Evolutionary conservation across 805 yeast species (phyloP), one percentile per base, ranked within the genome.

Genomic region (Myxozyma melibiosi): DNA sequence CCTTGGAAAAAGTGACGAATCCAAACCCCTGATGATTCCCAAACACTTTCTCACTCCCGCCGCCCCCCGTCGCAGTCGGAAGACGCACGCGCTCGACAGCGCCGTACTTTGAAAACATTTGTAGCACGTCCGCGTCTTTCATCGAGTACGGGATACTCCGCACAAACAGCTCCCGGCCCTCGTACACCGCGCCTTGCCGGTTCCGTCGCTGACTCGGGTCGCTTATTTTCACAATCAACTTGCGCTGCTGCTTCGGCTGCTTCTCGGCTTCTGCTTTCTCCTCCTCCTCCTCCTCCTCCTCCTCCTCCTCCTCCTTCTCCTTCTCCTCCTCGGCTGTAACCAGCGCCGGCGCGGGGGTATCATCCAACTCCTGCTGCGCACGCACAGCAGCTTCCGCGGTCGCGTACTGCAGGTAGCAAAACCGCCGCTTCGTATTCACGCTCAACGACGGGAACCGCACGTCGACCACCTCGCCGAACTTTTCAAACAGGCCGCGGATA

Each of bases 351-450:
- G 63, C 59, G 4, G 33, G 22, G 11, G 48, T 20, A 11, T 77
- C 81, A 66, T 85, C 67, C 9, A 82, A 69, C 0, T 58, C 55
- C 0, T 57, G 57, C 0, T 80, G 72, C 0, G 87, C 85, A 0
- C 62, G 49, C 0, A 67, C 45, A 0, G 88, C 86, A 16, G 71
- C 72, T n/a, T 74, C 73, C 0, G 78, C 53, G 4, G 73, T 66
- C 0, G 70, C 53, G 62, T 72, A 84, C 64, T 87, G 94, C 14
- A 86, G 76, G 66, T 88, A 89, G 61, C 92, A 87, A 67, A 89
- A 89, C 30, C 95, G 69, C 55, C 94, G 76, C 30, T 78, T 77
- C 3, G 80, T 68, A 63, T 81, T 80, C 45, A 72, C 76, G 43
- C 76, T 76, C 56, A 84, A 77, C 0, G 88, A 79, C 0, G 96